Evolutionary conservation across 2,329 filamentous ascomycete species (phyloP), one percentile per base, ranked within the genome.

Genomic region (Phaeosphaeriaceae sp.): DNA sequence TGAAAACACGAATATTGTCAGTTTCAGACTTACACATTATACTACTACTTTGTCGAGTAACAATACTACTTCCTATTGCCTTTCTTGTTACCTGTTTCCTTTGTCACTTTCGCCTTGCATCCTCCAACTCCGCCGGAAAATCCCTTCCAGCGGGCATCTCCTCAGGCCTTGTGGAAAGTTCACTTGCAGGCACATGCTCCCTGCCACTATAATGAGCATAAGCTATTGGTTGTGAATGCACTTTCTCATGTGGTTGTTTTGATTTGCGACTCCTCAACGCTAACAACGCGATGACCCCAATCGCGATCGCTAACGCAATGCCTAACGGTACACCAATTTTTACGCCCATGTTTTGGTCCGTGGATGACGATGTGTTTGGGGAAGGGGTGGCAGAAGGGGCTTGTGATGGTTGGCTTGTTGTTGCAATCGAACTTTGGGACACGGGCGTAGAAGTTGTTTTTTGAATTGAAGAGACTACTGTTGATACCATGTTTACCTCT

Each of bases 271-370:
- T 34, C 40, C n/a, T 43, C 6, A 29, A n/a, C 6, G 35, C n/a
- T 6, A 36, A 44, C 30, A 17, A 44, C 20, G 18, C 32, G 28
- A 45, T 45, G 15, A 45, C n/a, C 11, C 20, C 21, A 8, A 45
- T 11, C 11, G 33, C 42, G 12, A 37, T 35, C 4, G 15, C 9
- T n/a, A 34, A 18, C 6, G 29, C 41, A 16, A 44, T 17, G 17
- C 41, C 41, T 2, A 44, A n/a, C 12, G 41, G 30, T 8, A 36
- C 18, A 8, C 41, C 41, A 28, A 36, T 32, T 6, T 44, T 20
- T 12, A 44, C 12, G n/a, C 30, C 30, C 2, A 26, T 44, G 13
- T 29, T 44, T 1, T 15, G 8, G 32, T 16, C 13, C 8, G 3
- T 16, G 11, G 6, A 16, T 8, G 32, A 15, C 6, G 41, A 36